Evolutionary conservation across 163 green algal genomes (phyloP), one percentile per base, ranked within the genome.

Genomic region (Chlamydomonas reinhardtii): DNA sequence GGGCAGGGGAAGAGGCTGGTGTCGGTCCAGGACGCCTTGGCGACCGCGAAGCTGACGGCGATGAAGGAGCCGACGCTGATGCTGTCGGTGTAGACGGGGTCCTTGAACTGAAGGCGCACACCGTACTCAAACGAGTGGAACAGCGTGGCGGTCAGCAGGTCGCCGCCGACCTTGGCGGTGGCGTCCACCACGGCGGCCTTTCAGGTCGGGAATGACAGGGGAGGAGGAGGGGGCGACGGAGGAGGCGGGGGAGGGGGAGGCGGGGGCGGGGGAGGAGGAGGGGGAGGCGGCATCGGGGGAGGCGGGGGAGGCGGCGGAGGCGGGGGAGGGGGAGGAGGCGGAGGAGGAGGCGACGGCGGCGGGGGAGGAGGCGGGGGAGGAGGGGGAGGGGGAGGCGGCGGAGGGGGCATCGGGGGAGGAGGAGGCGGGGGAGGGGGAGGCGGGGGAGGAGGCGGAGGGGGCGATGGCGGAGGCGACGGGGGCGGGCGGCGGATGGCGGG

Each of bases 61-160:
- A 87, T 0, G 16, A 16, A 69, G 16, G 59, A n/a, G n/a, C 59
- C 82, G 2, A 35, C 82, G 4, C 14, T 14, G 19, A 82, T 22
- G 61, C 29, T 56, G 35, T 31, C 20, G 2, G 54, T 61, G 61
- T 75, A 87, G 9, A 87, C 4, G 22, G 59, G 37, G 31, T 81
- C 14, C 35, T 75, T 74, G 29, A 87, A 31, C 82, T 87, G 37
- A 29, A 87, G n/a, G 8, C 82, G 71, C 39, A 87, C 31, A 31
- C 82, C 72, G 69, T 82, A 82, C 5, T 82, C 72, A 37, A 71
- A 87, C 1, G 35, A 25, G 31, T 39, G 37, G 37, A 69, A 70
- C 3, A 87, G 72, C 31, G 52, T 75, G 19, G 82, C 29, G 4
- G 32, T 24, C 5, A 87, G 52, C 29, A 11, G 29, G n/a, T 74